Evolutionary conservation across 371 early-diverging fungal species (phyloP), one percentile per base, ranked within the genome.

Genomic region (Mucor saturninus): DNA sequence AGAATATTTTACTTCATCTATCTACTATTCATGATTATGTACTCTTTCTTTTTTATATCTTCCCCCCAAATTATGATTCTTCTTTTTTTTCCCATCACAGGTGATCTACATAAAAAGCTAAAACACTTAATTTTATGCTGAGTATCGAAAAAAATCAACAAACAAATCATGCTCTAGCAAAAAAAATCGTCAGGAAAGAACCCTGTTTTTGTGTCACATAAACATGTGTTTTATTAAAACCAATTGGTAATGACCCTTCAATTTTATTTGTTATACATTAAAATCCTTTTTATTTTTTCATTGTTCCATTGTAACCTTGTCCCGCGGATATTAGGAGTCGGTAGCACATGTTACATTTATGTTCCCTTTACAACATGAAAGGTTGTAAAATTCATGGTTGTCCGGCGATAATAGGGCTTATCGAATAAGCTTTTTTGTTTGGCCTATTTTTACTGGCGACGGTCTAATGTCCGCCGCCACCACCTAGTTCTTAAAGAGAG

Each of bases 191-290:
- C 8, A 48, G 49, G 49, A 21, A n/a, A 48, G 49, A 48, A 48
- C 49, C 49, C 49, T 48, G 21, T 28, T 48, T 48, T 48, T 7
- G 28, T 21, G 28, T 28, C 29, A 3, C 7, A 28, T 5, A 48
- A 28, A 28, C 49, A 48, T 48, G 49, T 28, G 28, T 28, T 48
- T 28, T 48, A 28, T 48, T 5, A 48, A 28, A 26, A 26, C n/a
- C 29, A 15, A 13, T 15, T 15, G 46, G n/a, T 45, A 45, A 45
- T 45, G 46, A n/a, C 46, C 46, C 46, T 48, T 48, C 28, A 6
- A 48, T 28, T 28, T 14, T 48, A 28, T 48, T 48, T 48, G 49
- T 48, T 48, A 8, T 48, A 48, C 49, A 48, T 48, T 43, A 43
- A 45, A 48, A 28, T 45, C 15, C 40, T 45, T 28, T 48, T 48